Evolutionary conservation across 1,284 basidiomycete genomes (phyloP).

Genomic region (Naganishia cerealis): DNA sequence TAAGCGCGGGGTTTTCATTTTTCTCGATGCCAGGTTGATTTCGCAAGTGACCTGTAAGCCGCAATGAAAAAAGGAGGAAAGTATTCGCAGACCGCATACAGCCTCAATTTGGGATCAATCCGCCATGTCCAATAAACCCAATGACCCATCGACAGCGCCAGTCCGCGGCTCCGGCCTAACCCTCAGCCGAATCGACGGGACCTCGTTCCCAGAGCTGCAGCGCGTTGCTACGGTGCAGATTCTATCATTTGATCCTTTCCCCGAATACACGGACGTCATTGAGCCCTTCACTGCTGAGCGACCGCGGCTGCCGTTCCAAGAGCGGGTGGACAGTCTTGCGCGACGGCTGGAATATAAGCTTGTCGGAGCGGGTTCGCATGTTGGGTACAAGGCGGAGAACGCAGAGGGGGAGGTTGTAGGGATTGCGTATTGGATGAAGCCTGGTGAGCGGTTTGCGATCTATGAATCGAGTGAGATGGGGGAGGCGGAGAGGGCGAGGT

Average conservation of each 20-base stretch:
- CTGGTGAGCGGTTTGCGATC: slow-evolving; percentile 20
- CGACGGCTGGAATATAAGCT: slow-evolving; percentile 27
- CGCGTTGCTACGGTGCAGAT: slow-evolving; percentile 25
- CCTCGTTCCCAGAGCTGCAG: slow-evolving; percentile 16
- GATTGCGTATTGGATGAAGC: slow-evolving; percentile 32
- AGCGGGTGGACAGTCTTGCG: slow-evolving; percentile 27
- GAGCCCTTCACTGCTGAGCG: slow-evolving; percentile 14
- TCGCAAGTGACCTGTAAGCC: too few species aligned
- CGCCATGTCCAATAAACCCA: not conserved
- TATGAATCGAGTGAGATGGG: slow-evolving; percentile 21
- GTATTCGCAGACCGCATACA: too few species aligned
- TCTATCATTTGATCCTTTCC: slow-evolving; percentile 28
- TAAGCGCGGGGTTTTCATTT: too few species aligned
- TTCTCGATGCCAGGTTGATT: too few species aligned
- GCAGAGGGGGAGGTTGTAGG: slow-evolving; percentile 24
- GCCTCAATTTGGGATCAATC: not conserved
- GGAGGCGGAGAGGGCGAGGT: slow-evolving; percentile 22
- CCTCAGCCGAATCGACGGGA: slow-evolving; percentile 1
- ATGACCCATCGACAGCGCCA: not conserved
- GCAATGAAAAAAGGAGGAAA: too few species aligned
- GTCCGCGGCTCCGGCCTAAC: not conserved
- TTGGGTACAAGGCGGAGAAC: slow-evolving; percentile 25
- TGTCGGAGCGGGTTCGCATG: slow-evolving; percentile 1
- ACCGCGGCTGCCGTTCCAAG: slow-evolving; percentile 26
- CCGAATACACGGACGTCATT: slow-evolving; percentile 29